Evolutionary conservation across 192 early-diverging fungal genomes (phyloP), one percentile per base, ranked within the genome.

Genomic region (Bifiguratus adelaidae): DNA sequence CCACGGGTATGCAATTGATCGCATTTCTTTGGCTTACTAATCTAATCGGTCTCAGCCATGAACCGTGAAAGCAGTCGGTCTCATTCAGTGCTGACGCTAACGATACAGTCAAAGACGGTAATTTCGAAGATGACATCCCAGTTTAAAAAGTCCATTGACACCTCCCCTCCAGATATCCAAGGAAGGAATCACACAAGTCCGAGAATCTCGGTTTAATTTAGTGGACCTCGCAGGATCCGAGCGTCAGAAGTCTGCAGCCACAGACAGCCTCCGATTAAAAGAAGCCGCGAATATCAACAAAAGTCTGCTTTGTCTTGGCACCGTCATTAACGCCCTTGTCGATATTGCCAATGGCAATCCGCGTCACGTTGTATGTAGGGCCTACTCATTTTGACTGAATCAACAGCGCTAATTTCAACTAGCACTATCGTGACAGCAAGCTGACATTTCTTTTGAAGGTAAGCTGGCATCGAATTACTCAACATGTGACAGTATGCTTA

Each of bases 211-310:
- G 41, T 83, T 91, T 58, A 85, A 63, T 25, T 68, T 99, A 41
- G 96, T 99, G 26, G 96, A 99, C 83, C 76, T 99, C 62, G 96
- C 96, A 13, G 96, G 96, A 57, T 96, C 92, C 20, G 96, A 99
- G 73, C 97, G 96, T 65, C 76, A 86, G 13, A 91, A 91, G 35
- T 97, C 97, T 64, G 97, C 96, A 21, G 96, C 91, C 40, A 94
- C 96, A 1, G 88, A 92, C 0, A 94, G 96, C n/a, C 96, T 97
- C 62, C 95, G 92, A 5, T 65, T 99, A 22, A 94, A 99, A 64
- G 96, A 99, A 54, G 96, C 96, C 52, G 97, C 97, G 65, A 99
- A 93, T 65, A 99, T 99, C 76, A 99, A 99, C 74, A 95, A 93
- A 65, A 94, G 90, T 0, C 75, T 99, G 6, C 88, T 92, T 7